These are phyloP conservation scores for Vigna radiata DNA, from an alignment of 306 rosid species.

Conservation along the genomic window DNA sequence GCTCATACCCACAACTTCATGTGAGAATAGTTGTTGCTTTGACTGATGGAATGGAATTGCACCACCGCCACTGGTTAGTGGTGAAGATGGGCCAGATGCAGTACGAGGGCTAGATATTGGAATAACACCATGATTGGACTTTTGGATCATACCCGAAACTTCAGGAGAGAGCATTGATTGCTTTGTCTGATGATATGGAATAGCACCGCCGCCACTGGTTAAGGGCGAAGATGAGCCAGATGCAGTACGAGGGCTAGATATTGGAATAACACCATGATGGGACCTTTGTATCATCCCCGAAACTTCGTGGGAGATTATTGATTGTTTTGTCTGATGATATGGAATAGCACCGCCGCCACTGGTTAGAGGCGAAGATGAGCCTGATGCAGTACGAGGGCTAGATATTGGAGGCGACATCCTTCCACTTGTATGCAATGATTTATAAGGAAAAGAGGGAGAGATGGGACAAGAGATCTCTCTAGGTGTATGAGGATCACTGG, in stretches of 20 bases:
- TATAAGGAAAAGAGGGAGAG: slow-evolving; percentile 71
- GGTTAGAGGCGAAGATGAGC: slow-evolving; percentile 72
- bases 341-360: slow-evolving; percentile 67
- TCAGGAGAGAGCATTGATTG: slow-evolving; percentile 58
- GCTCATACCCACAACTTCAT: slow-evolving; percentile 55
- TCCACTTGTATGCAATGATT: slow-evolving; percentile 64
- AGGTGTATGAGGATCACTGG: slow-evolving; percentile 65
- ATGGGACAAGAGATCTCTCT: slow-evolving; percentile 78
- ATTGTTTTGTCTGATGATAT: slow-evolving; percentile 57
- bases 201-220: slow-evolving; percentile 60
- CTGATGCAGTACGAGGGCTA: slow-evolving; percentile 73
- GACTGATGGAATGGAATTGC: slow-evolving; percentile 62
- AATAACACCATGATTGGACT: slow-evolving; percentile 40
- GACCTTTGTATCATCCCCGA: slow-evolving; percentile 50
- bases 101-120: slow-evolving; percentile 54
- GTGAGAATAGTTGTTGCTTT: slow-evolving; percentile 56
- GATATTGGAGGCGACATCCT: slow-evolving; percentile 78
- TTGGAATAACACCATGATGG: slow-evolving; percentile 29
- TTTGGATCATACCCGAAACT: slow-evolving; percentile 51
- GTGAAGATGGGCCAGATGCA: slow-evolving; percentile 78
- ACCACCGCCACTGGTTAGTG: slow-evolving; percentile 63
- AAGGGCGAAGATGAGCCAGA: slow-evolving; percentile 82
- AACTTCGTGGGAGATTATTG: slow-evolving; percentile 56
- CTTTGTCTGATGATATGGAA: slow-evolving; percentile 61
- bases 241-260: slow-evolving; percentile 58